Conservation (phyloP, 805 yeast species). For the Metschnikowia vanudenii region DNA sequence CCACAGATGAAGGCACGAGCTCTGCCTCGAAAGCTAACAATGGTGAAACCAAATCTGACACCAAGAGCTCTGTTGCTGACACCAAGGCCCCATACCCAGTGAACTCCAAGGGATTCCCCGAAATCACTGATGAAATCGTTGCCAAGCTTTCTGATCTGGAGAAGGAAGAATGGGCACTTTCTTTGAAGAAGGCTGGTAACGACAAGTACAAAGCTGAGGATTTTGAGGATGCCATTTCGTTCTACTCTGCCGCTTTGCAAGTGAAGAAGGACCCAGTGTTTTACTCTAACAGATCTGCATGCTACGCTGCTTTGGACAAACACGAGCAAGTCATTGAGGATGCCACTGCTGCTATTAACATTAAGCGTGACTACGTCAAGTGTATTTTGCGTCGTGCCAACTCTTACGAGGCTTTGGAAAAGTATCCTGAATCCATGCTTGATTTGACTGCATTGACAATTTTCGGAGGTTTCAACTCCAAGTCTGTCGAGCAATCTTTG, state of each 20-base stretch:
- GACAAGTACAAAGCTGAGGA: slow-evolving; percentile 67
- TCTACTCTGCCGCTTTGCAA: slow-evolving; percentile 73
- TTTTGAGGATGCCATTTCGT: slow-evolving; percentile 72
- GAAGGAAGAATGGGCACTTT: slow-evolving; percentile 63
- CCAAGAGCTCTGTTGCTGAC: slow-evolving; percentile 13
- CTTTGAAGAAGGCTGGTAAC: slow-evolving; percentile 90
- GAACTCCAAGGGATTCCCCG: slow-evolving; percentile 56
- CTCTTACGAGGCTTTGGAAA: slow-evolving; percentile 80
- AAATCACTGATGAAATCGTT: slow-evolving; percentile 47
- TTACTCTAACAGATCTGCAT: slow-evolving; percentile 95
- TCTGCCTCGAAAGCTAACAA: slow-evolving; percentile 6
- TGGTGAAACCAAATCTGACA: slow-evolving; percentile 1
- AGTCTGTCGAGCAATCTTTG: slow-evolving; percentile 72
- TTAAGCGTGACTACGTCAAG: slow-evolving; percentile 88
- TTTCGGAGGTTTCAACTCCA: slow-evolving; percentile 78
- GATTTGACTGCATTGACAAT: slow-evolving; percentile 89
- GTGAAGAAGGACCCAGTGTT: slow-evolving; percentile 82
- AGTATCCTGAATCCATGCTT: slow-evolving; percentile 80
- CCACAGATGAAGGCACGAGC: background rate
- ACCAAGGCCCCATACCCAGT: slow-evolving; percentile 48
- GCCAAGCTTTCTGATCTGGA: slow-evolving; percentile 47
- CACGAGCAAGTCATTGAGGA: slow-evolving; percentile 84
- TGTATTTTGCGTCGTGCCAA: slow-evolving; percentile 91
- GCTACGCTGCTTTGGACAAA: slow-evolving; percentile 79
- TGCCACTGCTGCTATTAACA: slow-evolving; percentile 77